These are phyloP conservation scores for Cylindrotheca closterium DNA, from an alignment of 108 stramenopile species.

Conservation along the genomic window DNA sequence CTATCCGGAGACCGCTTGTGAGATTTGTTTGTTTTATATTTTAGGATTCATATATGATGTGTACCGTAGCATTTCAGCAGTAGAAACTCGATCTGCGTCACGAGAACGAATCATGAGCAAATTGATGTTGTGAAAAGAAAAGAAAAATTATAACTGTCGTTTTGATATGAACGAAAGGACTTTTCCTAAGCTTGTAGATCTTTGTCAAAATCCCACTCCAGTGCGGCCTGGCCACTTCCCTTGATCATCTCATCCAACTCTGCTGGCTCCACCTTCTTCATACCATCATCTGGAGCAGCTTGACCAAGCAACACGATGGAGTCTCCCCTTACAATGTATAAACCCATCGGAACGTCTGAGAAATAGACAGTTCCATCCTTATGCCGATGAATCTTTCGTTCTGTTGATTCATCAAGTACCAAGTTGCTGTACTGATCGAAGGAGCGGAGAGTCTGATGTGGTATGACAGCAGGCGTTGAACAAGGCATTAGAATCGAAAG, in stretches of 20 bases:
- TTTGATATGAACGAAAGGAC: no score
- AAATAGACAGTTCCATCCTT: conserved; percentile 51
- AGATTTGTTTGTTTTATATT: no score
- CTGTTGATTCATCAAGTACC: conserved; percentile 89
- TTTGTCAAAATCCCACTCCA: conserved; percentile 86
- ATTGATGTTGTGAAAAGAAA: no score
- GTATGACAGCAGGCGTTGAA: background rate
- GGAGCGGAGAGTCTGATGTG: conserved; percentile 56
- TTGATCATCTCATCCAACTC: conserved; percentile 58
- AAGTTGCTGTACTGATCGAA: conserved; percentile 96
- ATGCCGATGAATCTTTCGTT: conserved; percentile 66
- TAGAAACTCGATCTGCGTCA: no score
- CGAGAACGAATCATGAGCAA: no score
- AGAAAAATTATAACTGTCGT: no score
- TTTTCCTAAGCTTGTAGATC: conserved; percentile 71
- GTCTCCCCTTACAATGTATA: conserved; percentile 92
- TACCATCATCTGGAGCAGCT: conserved; percentile 35
- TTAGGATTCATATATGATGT: no score
- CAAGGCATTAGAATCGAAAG: background rate
- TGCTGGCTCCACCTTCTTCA: conserved; percentile 51
- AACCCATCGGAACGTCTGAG: conserved; percentile 81
- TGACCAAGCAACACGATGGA: conserved; percentile 90
- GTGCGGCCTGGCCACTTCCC: conserved; percentile 3
- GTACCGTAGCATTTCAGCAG: no score
- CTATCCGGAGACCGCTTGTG: no score